phyloP scores from a whole-genome alignment of 73 alveolate genomes.

The Tetrahymena malaccensis region DNA sequence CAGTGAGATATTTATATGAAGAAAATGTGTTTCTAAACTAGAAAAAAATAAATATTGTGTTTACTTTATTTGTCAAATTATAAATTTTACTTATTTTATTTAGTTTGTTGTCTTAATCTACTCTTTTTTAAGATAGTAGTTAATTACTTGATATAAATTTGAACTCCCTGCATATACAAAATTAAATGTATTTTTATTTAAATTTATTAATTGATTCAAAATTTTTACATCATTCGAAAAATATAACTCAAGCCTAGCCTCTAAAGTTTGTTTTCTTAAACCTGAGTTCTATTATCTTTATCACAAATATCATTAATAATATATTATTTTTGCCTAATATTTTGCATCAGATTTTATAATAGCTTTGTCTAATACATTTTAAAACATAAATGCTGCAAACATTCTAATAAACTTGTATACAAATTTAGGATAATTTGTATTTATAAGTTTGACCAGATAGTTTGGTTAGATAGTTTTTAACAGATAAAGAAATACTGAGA shows the following conservation, averaged over 20 bases:
- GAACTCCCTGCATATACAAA: background rate
- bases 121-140: background rate
- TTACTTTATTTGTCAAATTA: background rate
- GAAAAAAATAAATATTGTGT: background rate
- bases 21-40: background rate
- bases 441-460: background rate
- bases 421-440: background rate
- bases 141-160: background rate
- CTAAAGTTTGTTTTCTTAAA: background rate
- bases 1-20: background rate
- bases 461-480: background rate
- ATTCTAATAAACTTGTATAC: background rate
- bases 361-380: background rate
- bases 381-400: background rate
- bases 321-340: background rate
- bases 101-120: background rate
- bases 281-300: background rate
- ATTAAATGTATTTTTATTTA: too few relatives aligned
- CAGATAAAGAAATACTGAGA: background rate
- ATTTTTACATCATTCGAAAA: background rate
- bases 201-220: background rate
- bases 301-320: background rate
- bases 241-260: background rate
- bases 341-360: background rate
- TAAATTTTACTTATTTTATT: background rate